These are phyloP conservation scores for Termitomyces sp. DNA, from an alignment of 1,284 basidiomycete genomes.

Conservation along the genomic window DNA sequence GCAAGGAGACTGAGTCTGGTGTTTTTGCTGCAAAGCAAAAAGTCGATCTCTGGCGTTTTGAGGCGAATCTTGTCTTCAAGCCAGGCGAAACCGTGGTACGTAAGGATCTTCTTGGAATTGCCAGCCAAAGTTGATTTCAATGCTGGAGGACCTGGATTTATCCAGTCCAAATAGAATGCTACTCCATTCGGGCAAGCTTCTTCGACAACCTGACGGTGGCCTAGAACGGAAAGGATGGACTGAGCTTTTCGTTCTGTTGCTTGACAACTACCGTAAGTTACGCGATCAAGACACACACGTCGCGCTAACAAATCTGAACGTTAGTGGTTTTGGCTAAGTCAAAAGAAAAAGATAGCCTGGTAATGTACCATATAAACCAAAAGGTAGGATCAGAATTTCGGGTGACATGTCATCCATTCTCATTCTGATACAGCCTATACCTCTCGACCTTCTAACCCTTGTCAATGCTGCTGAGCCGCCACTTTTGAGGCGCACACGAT, in stretches of 20 bases:
- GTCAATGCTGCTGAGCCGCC: slow-evolving; percentile 77
- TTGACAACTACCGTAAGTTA: slow-evolving; percentile 86
- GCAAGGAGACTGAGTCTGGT: slow-evolving; percentile 81
- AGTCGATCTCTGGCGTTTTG: slow-evolving; percentile 82
- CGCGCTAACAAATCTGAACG: not conserved
- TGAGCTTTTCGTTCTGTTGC: slow-evolving; percentile 83
- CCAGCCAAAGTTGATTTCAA: not conserved
- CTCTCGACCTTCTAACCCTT: slow-evolving; percentile 79
- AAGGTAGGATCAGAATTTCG: slow-evolving; percentile 49
- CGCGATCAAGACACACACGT: not conserved
- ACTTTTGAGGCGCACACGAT: slow-evolving; percentile 58
- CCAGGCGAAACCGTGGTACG: slow-evolving; percentile 73
- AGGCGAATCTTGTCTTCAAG: slow-evolving; percentile 76
- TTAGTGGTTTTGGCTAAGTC: slow-evolving; percentile 90
- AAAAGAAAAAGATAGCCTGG: slow-evolving; percentile 68
- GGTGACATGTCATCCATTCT: slow-evolving; percentile 34
- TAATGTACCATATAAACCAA: slow-evolving; percentile 76
- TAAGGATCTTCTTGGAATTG: slow-evolving; percentile 8
- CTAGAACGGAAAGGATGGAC: slow-evolving; percentile 81
- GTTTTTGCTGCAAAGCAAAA: slow-evolving; percentile 80
- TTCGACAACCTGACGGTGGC: slow-evolving; percentile 82
- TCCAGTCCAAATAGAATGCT: slow-evolving; percentile 76
- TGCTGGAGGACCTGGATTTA: slow-evolving; percentile 79
- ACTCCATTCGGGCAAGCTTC: slow-evolving; percentile 77
- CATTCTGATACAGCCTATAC: slow-evolving; percentile 64